Conservation (phyloP, 2,329 filamentous ascomycete genomes). For the Raffaelea albimanens region DNA sequence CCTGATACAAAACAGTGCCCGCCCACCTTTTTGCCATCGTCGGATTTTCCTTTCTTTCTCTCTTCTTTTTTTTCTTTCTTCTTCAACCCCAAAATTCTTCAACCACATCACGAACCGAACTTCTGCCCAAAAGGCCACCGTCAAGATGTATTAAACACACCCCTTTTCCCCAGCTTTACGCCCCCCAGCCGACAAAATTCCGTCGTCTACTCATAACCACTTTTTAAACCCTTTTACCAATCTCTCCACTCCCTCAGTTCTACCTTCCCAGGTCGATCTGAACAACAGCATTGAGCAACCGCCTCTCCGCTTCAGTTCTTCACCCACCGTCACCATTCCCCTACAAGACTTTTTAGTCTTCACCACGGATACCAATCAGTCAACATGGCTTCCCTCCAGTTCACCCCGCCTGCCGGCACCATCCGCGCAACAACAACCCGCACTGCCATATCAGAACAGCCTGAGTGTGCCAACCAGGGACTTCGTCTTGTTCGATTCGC, state of each 20-base stretch:
- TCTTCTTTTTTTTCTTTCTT: constrained; percentile 23
- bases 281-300: constrained; percentile 54
- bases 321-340: constrained; percentile 49
- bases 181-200: constrained; percentile 41
- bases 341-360: constrained; percentile 62
- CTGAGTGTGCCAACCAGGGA: constrained; percentile 48
- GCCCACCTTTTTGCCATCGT: constrained; percentile 10
- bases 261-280: constrained; percentile 52
- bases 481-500: constrained; percentile 68
- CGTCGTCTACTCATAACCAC: constrained; percentile 30
- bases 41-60: constrained; percentile 8
- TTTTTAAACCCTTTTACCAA: constrained; percentile 32
- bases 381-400: constrained; percentile 73
- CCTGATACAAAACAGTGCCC: constrained; percentile 35
- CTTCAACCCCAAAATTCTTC: constrained; percentile 25
- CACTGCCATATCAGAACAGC: constrained; percentile 33
- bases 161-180: constrained; percentile 22
- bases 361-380: constrained; percentile 69
- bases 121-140: constrained; percentile 23
- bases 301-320: constrained; percentile 49
- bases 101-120: constrained; percentile 21
- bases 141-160: constrained; percentile 51
- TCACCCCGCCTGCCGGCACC: constrained; percentile 53
- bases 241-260: constrained; percentile 39
- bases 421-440: constrained; percentile 48